Evolutionary conservation across 306 rosid species (phyloP).

Genomic region (Acmispon strigosus): DNA sequence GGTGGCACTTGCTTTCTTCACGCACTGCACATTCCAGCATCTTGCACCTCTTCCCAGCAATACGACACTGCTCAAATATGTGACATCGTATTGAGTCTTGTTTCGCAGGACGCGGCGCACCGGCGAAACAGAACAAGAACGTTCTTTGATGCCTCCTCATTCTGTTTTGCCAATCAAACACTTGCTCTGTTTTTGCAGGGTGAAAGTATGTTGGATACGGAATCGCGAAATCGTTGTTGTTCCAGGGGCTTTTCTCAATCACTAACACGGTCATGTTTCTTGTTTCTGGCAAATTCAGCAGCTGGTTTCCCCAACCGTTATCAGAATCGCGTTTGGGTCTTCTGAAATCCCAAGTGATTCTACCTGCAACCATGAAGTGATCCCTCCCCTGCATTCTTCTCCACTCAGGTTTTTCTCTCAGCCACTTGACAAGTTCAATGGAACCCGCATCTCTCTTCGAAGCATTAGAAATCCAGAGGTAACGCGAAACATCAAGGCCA

Average conservation of each 20-base stretch:
- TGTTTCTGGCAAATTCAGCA: constrained; percentile 51
- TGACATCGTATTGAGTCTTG: constrained; percentile 35
- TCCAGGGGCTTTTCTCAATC: constrained; percentile 65
- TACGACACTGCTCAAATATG: constrained; percentile 42
- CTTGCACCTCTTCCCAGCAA: constrained; percentile 21
- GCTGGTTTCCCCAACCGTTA: constrained; percentile 48
- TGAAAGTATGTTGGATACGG: constrained; percentile 62
- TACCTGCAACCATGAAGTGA: constrained; percentile 55
- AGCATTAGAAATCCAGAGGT: constrained; percentile 38
- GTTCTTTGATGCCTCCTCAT: constrained; percentile 29
- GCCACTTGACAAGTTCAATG: constrained; percentile 34
- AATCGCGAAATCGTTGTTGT: constrained; percentile 48
- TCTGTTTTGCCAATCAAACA: constrained; percentile 36
- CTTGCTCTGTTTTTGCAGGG: constrained; percentile 29
- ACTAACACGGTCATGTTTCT: constrained; percentile 58
- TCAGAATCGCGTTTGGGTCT: constrained; percentile 34
- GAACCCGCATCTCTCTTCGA: constrained; percentile 43
- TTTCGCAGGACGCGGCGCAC: constrained; percentile 53
- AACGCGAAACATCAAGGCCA: constrained; percentile 56
- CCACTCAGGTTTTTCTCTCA: constrained; percentile 47
- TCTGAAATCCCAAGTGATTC: constrained; percentile 80
- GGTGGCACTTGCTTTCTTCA: constrained; percentile 30
- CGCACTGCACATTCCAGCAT: constrained; percentile 35
- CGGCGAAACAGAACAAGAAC: constrained; percentile 45
- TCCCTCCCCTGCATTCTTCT: constrained; percentile 54